Percentiles rank a stretch among this genome's conserved stretches.
Evolutionary conservation across 345 rosid genomes (phyloP).

Genomic region (Melaleuca alternifolia): DNA sequence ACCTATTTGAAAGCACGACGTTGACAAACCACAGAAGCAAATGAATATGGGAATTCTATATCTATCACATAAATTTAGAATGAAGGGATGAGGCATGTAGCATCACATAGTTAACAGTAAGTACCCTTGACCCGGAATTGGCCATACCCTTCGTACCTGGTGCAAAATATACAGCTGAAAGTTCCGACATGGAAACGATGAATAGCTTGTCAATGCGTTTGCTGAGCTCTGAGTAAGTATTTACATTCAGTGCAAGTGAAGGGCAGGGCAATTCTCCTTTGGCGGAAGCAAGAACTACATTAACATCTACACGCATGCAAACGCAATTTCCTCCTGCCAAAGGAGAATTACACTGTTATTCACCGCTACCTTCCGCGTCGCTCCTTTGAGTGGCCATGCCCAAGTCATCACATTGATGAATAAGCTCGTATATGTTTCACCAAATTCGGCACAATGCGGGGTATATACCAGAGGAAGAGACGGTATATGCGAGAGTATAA

Average conservation of each 20-base stretch:
- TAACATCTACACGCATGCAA: neutral
- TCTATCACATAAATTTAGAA: no score
- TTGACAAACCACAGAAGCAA: no score
- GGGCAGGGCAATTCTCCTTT: conserved; percentile 10
- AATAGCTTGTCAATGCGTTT: neutral
- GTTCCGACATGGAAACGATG: neutral
- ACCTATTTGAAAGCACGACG: no score
- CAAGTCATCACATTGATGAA: neutral
- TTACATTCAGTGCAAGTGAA: neutral
- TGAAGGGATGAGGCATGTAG: no score
- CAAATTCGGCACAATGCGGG: neutral
- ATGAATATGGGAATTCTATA: no score
- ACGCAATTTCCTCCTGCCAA: neutral
- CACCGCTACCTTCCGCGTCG: neutral
- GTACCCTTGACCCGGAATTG: neutral
- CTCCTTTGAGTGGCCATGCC: neutral
- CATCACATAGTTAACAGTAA: no score
- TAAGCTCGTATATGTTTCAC: neutral
- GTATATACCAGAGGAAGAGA: neutral
- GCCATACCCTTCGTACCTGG: neutral
- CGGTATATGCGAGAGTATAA: neutral
- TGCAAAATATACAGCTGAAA: neutral
- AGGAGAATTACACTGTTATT: neutral
- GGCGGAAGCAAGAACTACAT: neutral
- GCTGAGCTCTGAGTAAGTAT: neutral